These are phyloP conservation scores for Nannochloris sp. DNA, from an alignment of 139 green algal species.

Conservation along the genomic window DNA sequence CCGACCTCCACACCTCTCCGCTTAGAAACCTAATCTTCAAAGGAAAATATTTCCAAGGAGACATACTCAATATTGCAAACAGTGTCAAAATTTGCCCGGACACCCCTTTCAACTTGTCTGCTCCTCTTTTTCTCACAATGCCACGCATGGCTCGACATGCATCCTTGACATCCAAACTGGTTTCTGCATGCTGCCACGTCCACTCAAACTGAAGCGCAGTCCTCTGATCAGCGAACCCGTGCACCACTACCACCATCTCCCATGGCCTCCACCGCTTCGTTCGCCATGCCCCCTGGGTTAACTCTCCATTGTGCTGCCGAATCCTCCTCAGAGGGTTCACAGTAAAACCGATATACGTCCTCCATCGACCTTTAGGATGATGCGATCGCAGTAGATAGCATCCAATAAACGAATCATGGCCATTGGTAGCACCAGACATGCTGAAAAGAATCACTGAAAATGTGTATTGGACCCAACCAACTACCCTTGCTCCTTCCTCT, in stretches of 20 bases:
- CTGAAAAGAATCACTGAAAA: background rate
- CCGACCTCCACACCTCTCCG: constrained; percentile 20
- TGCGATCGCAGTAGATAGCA: constrained; percentile 42
- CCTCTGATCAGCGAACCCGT: constrained; percentile 73
- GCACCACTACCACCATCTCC: constrained; percentile 88
- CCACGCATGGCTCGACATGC: constrained; percentile 19
- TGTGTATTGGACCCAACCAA: too few relatives aligned
- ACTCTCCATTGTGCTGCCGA: constrained; percentile 87
- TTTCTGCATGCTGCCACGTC: constrained; percentile 87
- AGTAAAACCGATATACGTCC: constrained; percentile 63
- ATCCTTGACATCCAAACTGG: constrained; percentile 28
- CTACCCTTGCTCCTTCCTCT: too few relatives aligned
- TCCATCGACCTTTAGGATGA: constrained; percentile 4
- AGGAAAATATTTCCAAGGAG: constrained; percentile 70
- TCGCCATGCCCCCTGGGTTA: constrained; percentile 55
- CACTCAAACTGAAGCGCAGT: constrained; percentile 94
- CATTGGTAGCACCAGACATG: constrained; percentile 4
- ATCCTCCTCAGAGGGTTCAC: constrained; percentile 77
- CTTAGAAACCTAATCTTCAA: constrained; percentile 70
- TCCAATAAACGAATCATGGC: constrained; percentile 24
- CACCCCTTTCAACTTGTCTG: constrained; percentile 28
- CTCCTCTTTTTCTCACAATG: constrained; percentile 29
- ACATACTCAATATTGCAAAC: constrained; percentile 62
- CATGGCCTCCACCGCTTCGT: constrained; percentile 75
- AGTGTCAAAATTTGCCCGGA: constrained; percentile 68